Evolutionary conservation across 495 filamentous ascomycete genomes (phyloP).

Genomic region (Pseudevernia furfuracea): DNA sequence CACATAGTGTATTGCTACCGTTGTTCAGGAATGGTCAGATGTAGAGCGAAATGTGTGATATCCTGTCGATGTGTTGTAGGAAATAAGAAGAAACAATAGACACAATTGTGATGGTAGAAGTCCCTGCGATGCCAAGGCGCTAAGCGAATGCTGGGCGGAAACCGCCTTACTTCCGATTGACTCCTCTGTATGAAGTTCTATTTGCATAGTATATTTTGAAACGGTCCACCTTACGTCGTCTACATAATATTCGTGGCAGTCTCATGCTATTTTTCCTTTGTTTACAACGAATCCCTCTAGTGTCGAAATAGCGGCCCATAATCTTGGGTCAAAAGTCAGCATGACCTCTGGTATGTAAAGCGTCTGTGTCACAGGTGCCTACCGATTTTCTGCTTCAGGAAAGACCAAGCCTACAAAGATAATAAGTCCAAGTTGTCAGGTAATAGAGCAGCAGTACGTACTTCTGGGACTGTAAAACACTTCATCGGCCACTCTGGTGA

Average conservation of each 20-base stretch:
- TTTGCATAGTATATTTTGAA: too few species aligned
- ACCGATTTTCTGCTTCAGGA: conserved; percentile 83
- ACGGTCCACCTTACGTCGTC: background rate
- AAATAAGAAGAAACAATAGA: too few species aligned
- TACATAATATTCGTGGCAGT: background rate
- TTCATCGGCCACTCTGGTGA: conserved; percentile 61
- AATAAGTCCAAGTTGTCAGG: background rate
- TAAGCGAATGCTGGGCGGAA: too few species aligned
- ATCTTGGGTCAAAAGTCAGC: background rate
- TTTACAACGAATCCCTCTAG: conserved; percentile 89
- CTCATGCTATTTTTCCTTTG: conserved; percentile 61
- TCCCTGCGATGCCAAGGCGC: too few species aligned
- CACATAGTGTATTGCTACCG: too few species aligned
- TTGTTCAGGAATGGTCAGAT: too few species aligned
- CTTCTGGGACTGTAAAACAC: conserved; percentile 73
- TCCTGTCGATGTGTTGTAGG: too few species aligned
- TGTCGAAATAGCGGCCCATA: conserved; percentile 82
- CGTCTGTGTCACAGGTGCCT: background rate
- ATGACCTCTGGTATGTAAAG: background rate
- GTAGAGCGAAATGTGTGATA: too few species aligned
- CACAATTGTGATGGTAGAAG: too few species aligned
- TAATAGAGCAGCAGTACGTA: conserved; percentile 31
- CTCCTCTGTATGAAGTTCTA: too few species aligned
- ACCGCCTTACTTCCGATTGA: too few species aligned
- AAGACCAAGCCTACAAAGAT: conserved; percentile 55